A percentile compares a stretch with the other conserved stretches of the same genome.
These are phyloP conservation scores for Smallanthus sonchifolius DNA, from an alignment of 129 eudicot species.

Conservation along the genomic window DNA sequence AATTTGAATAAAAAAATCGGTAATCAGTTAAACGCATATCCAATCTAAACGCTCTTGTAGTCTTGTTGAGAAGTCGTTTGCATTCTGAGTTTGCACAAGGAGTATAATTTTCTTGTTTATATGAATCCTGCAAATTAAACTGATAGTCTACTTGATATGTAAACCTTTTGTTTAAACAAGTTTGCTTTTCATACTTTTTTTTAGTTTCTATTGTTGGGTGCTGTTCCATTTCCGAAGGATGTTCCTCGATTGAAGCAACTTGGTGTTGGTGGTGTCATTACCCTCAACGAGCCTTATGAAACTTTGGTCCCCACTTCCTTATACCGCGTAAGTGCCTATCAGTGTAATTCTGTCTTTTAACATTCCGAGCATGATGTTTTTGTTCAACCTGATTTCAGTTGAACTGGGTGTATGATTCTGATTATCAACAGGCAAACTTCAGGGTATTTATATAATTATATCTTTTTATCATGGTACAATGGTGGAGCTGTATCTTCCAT, in stretches of 20 bases:
- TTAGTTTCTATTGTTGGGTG: slow-evolving; percentile 80
- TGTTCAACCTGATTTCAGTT: neutral
- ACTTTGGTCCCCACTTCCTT: slow-evolving; percentile 75
- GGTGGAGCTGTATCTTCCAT: neutral
- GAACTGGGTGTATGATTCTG: neutral
- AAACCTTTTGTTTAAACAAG: neutral
- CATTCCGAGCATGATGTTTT: neutral
- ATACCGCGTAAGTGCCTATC: slow-evolving; percentile 49
- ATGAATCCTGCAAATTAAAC: neutral
- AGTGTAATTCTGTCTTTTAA: neutral
- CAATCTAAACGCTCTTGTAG: neutral
- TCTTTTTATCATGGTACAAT: neutral
- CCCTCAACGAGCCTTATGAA: slow-evolving; percentile 81
- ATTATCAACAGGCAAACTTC: neutral
- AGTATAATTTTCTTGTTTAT: neutral
- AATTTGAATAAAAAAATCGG: neutral
- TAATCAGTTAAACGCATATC: neutral
- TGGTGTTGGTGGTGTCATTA: slow-evolving; percentile 89
- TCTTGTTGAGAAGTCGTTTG: neutral
- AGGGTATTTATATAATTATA: neutral
- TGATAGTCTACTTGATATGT: neutral
- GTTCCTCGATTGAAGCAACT: slow-evolving; percentile 72
- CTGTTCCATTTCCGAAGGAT: slow-evolving; percentile 87
- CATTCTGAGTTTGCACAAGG: neutral
- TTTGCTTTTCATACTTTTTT: slow-evolving; percentile 2